Evolutionary conservation across 805 yeast genomes (phyloP), one percentile per base, ranked within the genome.

Genomic region (Wickerhamomyces rabaulensis): DNA sequence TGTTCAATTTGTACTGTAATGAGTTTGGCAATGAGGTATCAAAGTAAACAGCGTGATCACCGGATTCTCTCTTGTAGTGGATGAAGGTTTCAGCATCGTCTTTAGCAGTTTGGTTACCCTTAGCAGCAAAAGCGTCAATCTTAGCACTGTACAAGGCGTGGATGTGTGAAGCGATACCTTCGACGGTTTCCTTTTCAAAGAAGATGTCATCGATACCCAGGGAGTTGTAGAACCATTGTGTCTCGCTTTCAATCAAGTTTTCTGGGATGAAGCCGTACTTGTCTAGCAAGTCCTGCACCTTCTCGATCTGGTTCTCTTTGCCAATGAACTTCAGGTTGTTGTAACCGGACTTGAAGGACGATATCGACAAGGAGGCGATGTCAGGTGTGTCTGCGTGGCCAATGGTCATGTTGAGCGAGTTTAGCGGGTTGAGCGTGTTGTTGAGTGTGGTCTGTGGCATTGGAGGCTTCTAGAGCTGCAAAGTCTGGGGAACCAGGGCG

Each of bases 151-250:
- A 92, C 45, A 92, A 73, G 9, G 97, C 86, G 60, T 86, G 86
- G 56, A 92, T 87, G 61, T 91, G 90, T 45, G 84, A 78, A 16
- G 87, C 91, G 54, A 92, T 86, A 50, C 84, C 87, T 44, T 76
- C 80, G 13, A 91, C 85, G 6, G 87, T 71, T 62, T 92, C 97
- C 52, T 85, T 80, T 39, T 94, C 94, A 63, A 92, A 91, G 67
- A 87, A 92, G 26, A 88, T 84, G 61, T 90, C 97, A 62, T 91
- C 97, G 49, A 92, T 89, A 23, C 97, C 97, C 54, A 92, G 74
- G 37, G 78, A 68, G 48, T 85, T 80, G 70, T 94, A 94, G 64
- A 92, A 91, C 95, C 97, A 90, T 49, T 74, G 78, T 8, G 92
- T 83, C 68, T 92, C 98, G 46, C 77, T 73, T 66, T 90, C 97